Base-by-base conservation (phyloP, 176 grass and related monocot species). In the Phragmites australis region DNA sequence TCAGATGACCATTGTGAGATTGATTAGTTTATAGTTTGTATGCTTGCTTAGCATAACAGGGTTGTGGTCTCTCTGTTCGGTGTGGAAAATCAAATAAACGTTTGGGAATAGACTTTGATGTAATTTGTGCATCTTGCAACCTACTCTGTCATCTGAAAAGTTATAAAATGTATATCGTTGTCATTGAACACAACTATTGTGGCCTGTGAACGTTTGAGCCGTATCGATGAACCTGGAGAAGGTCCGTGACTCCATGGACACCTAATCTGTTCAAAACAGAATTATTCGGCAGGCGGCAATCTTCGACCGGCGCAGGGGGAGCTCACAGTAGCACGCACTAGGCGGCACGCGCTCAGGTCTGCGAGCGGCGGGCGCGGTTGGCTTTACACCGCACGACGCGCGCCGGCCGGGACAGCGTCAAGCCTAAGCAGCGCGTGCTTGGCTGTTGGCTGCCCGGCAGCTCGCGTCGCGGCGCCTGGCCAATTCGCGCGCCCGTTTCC, bases 21-120 rank as follows among this genome's bases (percentile, higher is more conserved):
- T 77, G 54, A 19, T 49, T 22, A 6, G 19, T 22, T 77, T 82
- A 1, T 51, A 15, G 26, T 34, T 49, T 57, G 73, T 40, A 75
- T 83, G 80, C 66, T 83, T 82, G 80, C 86, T 88, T 87, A 75
- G 77, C 84, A 86, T 74, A 21, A 49, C 11, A 39, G 52, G 5
- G 19, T 27, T 56, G 54, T 43, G 46, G 19, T 61, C 4, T 19
- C 37, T 14, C 15, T 78, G 60, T 81, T 82, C 72, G 21, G 47
- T 77, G 30, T 39, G 27, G 45, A 52, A 52, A 64, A 72, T 57
- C 56, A 78, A 34, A 23, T 6, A 31, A 53, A 64, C 9, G 9
- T 60, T 69, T 41, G 19, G 1, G 79, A 6, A 50, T 69, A 8
- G 30, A 52, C 21, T 32, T 37, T 23, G 9, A 29, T 84, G 64